These are phyloP conservation scores for Immersiporthe knoxdaviesiana DNA, from an alignment of 2,329 filamentous ascomycete genomes.

Conservation along the genomic window DNA sequence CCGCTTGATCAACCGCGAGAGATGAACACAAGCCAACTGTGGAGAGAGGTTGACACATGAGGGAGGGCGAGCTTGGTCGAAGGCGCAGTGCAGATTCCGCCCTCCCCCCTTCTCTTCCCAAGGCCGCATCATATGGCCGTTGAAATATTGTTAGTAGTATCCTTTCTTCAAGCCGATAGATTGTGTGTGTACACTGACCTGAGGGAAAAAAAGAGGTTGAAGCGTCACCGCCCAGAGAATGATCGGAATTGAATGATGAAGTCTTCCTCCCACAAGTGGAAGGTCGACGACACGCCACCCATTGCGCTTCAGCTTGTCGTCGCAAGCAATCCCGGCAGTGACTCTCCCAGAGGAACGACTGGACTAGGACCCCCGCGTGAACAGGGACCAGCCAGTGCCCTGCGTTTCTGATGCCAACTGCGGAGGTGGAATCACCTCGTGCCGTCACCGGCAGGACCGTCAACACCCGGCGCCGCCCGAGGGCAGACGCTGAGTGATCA, in stretches of 20 bases:
- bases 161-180: conserved; percentile 26
- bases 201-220: conserved; percentile 34
- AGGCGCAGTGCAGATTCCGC: neutral
- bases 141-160: conserved; percentile 36
- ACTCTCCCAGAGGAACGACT: conserved; percentile 35
- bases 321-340: conserved; percentile 38
- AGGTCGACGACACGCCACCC: conserved; percentile 37
- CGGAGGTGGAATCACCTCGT: conserved; percentile 37
- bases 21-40: neutral
- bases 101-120: too few relatives aligned
- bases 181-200: conserved; percentile 36
- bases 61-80: neutral
- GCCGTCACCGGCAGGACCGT: conserved; percentile 39
- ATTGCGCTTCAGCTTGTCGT: conserved; percentile 39
- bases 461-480: conserved; percentile 24
- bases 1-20: neutral
- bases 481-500: conserved; percentile 29
- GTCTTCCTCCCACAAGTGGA: conserved; percentile 25
- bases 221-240: conserved; percentile 40
- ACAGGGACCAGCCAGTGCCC: conserved; percentile 33
- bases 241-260: conserved; percentile 41
- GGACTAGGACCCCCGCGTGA: conserved; percentile 28
- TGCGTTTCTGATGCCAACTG: conserved; percentile 43
- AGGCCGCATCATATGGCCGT: neutral
- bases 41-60: neutral